A percentile compares a stretch with the other conserved stretches of the same genome.
These are phyloP conservation scores for Trichoderma sp. DNA, from an alignment of 2,329 filamentous ascomycete genomes.

Conservation along the genomic window DNA sequence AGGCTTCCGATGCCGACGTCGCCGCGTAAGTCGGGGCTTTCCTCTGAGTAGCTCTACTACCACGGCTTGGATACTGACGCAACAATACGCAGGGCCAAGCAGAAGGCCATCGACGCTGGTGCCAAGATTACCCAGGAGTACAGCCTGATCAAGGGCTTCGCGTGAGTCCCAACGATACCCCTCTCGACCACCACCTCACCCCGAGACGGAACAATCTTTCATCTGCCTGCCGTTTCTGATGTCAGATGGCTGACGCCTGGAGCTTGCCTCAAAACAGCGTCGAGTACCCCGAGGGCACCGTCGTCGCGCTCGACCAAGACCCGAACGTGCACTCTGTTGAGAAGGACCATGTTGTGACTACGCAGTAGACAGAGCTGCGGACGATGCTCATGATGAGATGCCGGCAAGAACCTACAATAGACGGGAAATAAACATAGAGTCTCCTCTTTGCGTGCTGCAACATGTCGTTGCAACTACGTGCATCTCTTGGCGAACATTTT, in stretches of 20 bases:
- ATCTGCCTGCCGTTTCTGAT: not conserved
- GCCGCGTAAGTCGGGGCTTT: conserved; percentile 55
- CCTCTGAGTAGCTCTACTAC: not conserved
- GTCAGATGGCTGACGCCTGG: not conserved
- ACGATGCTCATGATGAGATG: not conserved
- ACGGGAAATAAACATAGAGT: conserved; percentile 12
- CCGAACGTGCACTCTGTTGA: conserved; percentile 77
- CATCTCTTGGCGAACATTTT: not conserved
- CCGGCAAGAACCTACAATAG: not conserved
- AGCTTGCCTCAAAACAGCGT: conserved; percentile 60
- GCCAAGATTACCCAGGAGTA: conserved; percentile 85
- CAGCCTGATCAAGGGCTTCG: conserved; percentile 87
- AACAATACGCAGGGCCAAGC: conserved; percentile 66
- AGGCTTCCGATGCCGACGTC: conserved; percentile 67
- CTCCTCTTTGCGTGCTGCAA: not conserved
- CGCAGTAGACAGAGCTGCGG: conserved; percentile 57
- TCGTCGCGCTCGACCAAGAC: conserved; percentile 67
- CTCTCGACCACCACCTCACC: not conserved
- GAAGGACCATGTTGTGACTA: conserved; percentile 68
- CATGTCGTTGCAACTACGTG: too few species aligned
- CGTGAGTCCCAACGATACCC: conserved; percentile 59
- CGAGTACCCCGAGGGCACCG: conserved; percentile 66
- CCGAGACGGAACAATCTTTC: not conserved
- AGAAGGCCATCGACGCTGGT: conserved; percentile 72
- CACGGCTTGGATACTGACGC: not conserved